Evolutionary conservation across 2,329 filamentous ascomycete species (phyloP).

Genomic region (Fusarium pseudoanthophilum): DNA sequence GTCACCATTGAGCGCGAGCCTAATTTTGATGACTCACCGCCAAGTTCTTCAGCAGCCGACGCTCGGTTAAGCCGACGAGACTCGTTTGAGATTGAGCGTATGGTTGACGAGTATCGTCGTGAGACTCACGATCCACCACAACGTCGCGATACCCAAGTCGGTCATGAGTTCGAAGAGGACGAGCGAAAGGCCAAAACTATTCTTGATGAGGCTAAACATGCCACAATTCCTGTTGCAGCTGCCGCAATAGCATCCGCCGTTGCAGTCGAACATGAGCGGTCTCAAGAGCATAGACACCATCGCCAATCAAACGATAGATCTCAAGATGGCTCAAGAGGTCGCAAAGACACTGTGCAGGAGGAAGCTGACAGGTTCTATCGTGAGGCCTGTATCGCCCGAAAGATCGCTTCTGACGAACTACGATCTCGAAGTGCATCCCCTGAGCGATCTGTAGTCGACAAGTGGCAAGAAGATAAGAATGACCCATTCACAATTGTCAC

Average conservation of each 20-base stretch:
- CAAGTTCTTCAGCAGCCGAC: conserved; percentile 41
- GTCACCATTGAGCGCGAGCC: conserved; percentile 66
- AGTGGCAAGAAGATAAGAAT: conserved; percentile 58
- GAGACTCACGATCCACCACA: conserved; percentile 31
- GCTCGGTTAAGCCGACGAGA: conserved; percentile 61
- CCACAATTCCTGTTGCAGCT: conserved; percentile 61
- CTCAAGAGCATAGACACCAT: conserved; percentile 47
- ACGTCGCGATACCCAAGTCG: conserved; percentile 34
- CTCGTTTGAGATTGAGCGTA: conserved; percentile 58
- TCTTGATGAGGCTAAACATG: conserved; percentile 58
- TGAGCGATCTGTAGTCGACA: conserved; percentile 65
- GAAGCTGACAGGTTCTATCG: conserved; percentile 69
- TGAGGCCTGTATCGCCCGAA: conserved; percentile 63
- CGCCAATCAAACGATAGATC: conserved; percentile 50
- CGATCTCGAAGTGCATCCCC: conserved; percentile 64
- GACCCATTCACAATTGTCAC: conserved; percentile 61
- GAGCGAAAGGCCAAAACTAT: conserved; percentile 57
- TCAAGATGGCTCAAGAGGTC: conserved; percentile 45
- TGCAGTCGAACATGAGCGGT: conserved; percentile 54
- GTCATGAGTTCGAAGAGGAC: conserved; percentile 50
- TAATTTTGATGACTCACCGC: conserved; percentile 55
- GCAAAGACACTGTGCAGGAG: conserved; percentile 62
- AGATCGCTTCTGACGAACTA: conserved; percentile 64
- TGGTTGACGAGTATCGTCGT: conserved; percentile 47
- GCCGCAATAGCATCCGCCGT: conserved; percentile 60